These are phyloP conservation scores for Fragaria vesca DNA, from an alignment of 306 rosid species.

Conservation along the genomic window DNA sequence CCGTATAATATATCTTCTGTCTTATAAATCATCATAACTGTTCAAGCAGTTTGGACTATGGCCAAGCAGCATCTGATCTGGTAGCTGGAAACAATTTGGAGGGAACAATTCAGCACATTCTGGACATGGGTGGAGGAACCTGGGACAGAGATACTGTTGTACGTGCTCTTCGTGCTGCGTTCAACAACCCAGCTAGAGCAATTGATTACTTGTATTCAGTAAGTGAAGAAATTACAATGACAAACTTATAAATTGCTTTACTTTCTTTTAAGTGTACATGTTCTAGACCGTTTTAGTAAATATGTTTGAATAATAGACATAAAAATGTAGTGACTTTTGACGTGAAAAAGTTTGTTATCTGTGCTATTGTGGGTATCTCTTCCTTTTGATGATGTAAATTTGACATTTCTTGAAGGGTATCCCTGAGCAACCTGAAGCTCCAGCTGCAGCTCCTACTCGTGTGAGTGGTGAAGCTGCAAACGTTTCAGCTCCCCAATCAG, in stretches of 20 bases:
- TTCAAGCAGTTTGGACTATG: constrained; percentile 64
- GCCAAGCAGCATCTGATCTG: constrained; percentile 85
- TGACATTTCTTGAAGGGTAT: constrained; percentile 59
- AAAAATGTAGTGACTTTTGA: neutral
- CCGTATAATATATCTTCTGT: neutral
- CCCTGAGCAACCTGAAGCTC: constrained; percentile 86
- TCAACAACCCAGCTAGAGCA: constrained; percentile 93
- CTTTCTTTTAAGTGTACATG: neutral
- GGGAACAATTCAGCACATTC: constrained; percentile 71
- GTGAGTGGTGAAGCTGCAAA: constrained; percentile 44
- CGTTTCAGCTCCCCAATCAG: constrained; percentile 57
- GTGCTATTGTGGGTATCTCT: neutral
- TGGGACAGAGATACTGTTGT: constrained; percentile 94
- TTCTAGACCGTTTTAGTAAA: neutral
- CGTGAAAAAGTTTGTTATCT: neutral
- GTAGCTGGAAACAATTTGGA: constrained; percentile 88
- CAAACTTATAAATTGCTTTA: neutral
- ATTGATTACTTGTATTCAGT: constrained; percentile 89
- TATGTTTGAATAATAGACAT: neutral
- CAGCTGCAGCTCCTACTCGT: constrained; percentile 53
- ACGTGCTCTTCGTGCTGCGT: constrained; percentile 93
- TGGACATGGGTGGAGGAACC: constrained; percentile 87
- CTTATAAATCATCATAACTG: constrained; percentile 2
- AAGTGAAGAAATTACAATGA: constrained; percentile 35
- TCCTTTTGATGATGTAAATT: neutral